phyloP scores from a whole-genome alignment of 768 basidiomycete genomes.

The Pleurotus citrinopileatus region DNA sequence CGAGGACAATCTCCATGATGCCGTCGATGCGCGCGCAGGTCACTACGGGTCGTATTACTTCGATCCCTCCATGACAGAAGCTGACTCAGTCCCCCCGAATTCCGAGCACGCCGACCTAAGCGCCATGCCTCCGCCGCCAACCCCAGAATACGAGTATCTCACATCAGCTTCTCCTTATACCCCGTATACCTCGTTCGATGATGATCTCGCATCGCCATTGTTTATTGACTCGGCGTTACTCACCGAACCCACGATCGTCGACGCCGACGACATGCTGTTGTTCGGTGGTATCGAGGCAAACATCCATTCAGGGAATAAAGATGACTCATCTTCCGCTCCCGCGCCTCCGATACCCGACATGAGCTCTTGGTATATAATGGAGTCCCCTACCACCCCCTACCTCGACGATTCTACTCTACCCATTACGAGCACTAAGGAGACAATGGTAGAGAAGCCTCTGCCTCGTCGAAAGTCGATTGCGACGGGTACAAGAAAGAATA shows the following conservation, averaged over 20 bases:
- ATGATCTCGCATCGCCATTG: slow-evolving; percentile 37
- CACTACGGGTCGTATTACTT: background rate
- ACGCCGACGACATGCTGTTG: slow-evolving; percentile 7
- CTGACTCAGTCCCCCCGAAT: background rate
- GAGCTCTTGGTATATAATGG: slow-evolving; percentile 6
- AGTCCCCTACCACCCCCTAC: slow-evolving; percentile 12
- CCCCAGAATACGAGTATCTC: slow-evolving; percentile 25
- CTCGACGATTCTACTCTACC: slow-evolving; percentile 8
- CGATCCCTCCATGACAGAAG: background rate
- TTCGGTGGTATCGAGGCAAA: slow-evolving; percentile 21
- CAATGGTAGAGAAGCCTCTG: background rate
- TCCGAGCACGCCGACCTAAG: too few relatives aligned
- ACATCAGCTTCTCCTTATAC: slow-evolving; percentile 28
- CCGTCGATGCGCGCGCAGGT: slow-evolving; percentile 17
- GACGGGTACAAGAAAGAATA: slow-evolving; percentile 70
- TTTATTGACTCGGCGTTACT: slow-evolving; percentile 21
- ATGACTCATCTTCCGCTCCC: background rate
- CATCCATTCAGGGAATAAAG: background rate
- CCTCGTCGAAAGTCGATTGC: slow-evolving; percentile 35
- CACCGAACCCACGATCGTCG: slow-evolving; percentile 23
- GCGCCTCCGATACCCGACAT: slow-evolving; percentile 2
- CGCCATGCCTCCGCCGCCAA: slow-evolving; percentile 20
- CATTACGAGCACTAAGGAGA: slow-evolving; percentile 1
- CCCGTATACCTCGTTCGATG: slow-evolving; percentile 30
- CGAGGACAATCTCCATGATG: slow-evolving; percentile 19